Evolutionary conservation across 441 rosid genomes (phyloP).

Genomic region (Erodium moschatum): DNA sequence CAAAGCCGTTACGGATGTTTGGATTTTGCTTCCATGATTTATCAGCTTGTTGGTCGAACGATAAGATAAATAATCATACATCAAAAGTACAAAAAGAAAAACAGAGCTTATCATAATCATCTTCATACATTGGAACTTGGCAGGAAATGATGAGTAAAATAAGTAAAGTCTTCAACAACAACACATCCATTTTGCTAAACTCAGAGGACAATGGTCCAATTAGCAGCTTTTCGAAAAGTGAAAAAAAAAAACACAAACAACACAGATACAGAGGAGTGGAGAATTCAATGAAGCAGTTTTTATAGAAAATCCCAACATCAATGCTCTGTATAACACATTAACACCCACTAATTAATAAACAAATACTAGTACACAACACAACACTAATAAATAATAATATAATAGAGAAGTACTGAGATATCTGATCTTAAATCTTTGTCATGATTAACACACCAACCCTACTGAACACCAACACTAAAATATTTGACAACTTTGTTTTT

Average conservation of each 20-base stretch:
- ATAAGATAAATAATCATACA: too few species aligned
- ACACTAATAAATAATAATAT: conserved; percentile 14
- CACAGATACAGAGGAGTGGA: conserved; percentile 1
- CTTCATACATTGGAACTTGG: too few species aligned
- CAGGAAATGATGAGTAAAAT: too few species aligned
- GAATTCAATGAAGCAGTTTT: neutral
- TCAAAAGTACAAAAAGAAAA: too few species aligned
- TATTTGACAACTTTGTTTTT: too few species aligned
- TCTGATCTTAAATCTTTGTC: conserved; percentile 24
- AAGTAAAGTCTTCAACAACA: too few species aligned
- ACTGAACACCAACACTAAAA: conserved; percentile 21
- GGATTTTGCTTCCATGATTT: too few species aligned
- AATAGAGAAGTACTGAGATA: conserved; percentile 11
- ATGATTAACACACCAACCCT: conserved; percentile 22
- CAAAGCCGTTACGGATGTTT: too few species aligned
- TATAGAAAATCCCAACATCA: neutral
- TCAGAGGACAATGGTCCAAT: too few species aligned
- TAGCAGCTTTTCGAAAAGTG: too few species aligned
- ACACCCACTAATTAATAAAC: conserved; percentile 22
- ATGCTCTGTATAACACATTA: conserved; percentile 15
- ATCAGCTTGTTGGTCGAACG: too few species aligned
- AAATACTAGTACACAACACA: conserved; percentile 11
- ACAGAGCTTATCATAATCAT: too few species aligned
- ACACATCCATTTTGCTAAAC: neutral
- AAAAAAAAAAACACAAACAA: neutral